Base-by-base conservation (phyloP, 2,329 filamentous ascomycete species). In the Diaporthe destruens region DNA sequence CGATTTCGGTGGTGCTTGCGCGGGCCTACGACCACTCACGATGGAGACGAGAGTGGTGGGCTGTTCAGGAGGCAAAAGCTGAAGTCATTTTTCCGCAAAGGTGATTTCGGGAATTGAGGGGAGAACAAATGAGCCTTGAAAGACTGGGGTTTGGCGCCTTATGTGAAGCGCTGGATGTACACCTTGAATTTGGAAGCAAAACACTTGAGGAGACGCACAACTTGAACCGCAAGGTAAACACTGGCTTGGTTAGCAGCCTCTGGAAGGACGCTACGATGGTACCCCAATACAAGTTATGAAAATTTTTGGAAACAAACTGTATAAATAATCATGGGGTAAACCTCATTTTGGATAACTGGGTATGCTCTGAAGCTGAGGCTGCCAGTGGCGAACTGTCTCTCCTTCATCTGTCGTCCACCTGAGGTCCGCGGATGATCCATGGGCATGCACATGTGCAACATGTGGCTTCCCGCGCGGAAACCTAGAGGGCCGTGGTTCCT, bases 1-100 rank as follows among this genome's bases (percentile, higher is more conserved):
- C 29, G 14, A 23, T 66, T 66, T 9, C 61, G 61, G 8, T 66
- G 61, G 61, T 66, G 44, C 29, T 29, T 66, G 25, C 44, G 61
- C 20, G 61, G 61, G 1, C n/a, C 47, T 2, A 39, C 4, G 4
- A 14, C 29, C 9, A 20, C 18, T 5, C 1, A 14, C 51, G 16
- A 39, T 7, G 61, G 20, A 2, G 47, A 25, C 23, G 47, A 25
- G n/a, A 25, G 9, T 25, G n/a, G n/a, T 14, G 47, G 47, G 47
- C 9, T 51, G n/a, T 23, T 29, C n/a, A 11, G 7, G 14, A 66
- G 39, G 23, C 9, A 23, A 8, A 66, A 53, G 16, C n/a, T 49
- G 6, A 53, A 36, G 11, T 51, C 61, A 11, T 7, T 66, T 1
- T 23, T 66, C 20, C 61, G 36, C 16, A n/a, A 39, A 20, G 29